Percentiles rank a stretch among this genome's conserved stretches.
phyloP scores from a whole-genome alignment of 2,329 filamentous ascomycete species.

The Hymenoscyphus repandus region DNA sequence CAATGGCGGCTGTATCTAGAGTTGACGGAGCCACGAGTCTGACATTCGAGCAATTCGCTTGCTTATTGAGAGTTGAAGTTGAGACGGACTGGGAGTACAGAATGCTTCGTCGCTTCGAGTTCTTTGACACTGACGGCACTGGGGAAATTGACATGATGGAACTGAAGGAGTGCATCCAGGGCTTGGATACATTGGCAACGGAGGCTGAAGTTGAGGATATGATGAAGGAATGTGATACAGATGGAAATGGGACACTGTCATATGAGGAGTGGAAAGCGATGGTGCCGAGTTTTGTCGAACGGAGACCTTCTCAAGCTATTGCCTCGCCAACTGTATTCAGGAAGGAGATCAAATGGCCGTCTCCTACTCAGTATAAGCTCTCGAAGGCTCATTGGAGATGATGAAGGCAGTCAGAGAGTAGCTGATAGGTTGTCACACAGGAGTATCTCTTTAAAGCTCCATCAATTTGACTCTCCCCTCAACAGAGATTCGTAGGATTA shows the following conservation, averaged over 20 bases:
- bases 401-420: too few relatives aligned
- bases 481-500: too few relatives aligned
- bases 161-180: slow-evolving; percentile 10
- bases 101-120: slow-evolving; percentile 1
- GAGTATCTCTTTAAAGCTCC: too few relatives aligned
- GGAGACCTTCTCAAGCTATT: not conserved
- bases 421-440: too few relatives aligned
- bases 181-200: slow-evolving; percentile 2
- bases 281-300: not conserved
- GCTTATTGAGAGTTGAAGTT: slow-evolving; percentile 4
- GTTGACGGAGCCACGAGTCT: not conserved
- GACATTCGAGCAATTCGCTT: slow-evolving; percentile 9
- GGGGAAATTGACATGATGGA: slow-evolving; percentile 9
- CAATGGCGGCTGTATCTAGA: slow-evolving; percentile 4
- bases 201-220: slow-evolving; percentile 3
- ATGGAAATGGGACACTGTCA: not conserved
- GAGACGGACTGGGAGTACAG: slow-evolving; percentile 2
- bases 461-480: too few relatives aligned
- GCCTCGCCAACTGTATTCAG: not conserved
- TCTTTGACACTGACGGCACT: slow-evolving; percentile 6
- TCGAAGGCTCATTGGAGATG: too few relatives aligned
- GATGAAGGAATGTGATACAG: slow-evolving; percentile 1
- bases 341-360: not conserved
- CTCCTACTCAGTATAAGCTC: not conserved
- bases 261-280: slow-evolving; percentile 3